Base-by-base conservation (phyloP, 352 stramenopile species). In the Globisporangium radiosum region DNA sequence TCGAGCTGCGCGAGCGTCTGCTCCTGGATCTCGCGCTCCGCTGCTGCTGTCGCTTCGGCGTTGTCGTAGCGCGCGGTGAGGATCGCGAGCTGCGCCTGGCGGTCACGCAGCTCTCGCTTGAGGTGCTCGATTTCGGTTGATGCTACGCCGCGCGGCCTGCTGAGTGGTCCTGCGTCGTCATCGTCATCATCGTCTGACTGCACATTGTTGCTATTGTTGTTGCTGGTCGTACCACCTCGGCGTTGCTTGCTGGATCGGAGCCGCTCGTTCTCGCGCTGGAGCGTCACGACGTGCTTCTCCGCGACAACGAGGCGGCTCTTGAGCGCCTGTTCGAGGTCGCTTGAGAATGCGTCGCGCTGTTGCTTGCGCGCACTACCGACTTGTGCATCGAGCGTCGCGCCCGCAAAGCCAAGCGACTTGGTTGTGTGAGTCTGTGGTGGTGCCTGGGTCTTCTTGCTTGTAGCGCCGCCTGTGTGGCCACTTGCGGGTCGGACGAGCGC, bases 21-120 rank as follows among this genome's bases (percentile, higher is more conserved):
- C 64, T 97, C 85, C 50, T 97, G 89, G n/a, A 96, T 91, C 61
- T 97, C 90, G 3, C 75, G 68, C 58, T 96, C 85, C 6, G 87
- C 88, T 7, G 78, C 64, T 4, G 78, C 71, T 53, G 96, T 96
- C 5, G 74, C 73, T 54, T 96, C 88, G 42, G 96, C 65, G 50
- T 95, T 90, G 64, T 97, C 88, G 61, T 96, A 97, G 7, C 90
- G 73, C 40, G 87, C 88, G 47, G 94, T 92, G 2, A 97, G 55
- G 57, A 96, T 91, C 39, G 81, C 69, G 9, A 96, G 43, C 56
- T 96, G 84, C 0, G 88, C 88, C 63, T 92, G 80, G 0, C 80
- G 76, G 19, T 97, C 87, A 3, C 86, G 71, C 15, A 97, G 51
- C 45, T 96, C 85, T 0, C 81, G 75, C 19, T 87, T 78, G 52